Evolutionary conservation across 345 rosid species (phyloP).

Genomic region (Heritiera fomes): DNA sequence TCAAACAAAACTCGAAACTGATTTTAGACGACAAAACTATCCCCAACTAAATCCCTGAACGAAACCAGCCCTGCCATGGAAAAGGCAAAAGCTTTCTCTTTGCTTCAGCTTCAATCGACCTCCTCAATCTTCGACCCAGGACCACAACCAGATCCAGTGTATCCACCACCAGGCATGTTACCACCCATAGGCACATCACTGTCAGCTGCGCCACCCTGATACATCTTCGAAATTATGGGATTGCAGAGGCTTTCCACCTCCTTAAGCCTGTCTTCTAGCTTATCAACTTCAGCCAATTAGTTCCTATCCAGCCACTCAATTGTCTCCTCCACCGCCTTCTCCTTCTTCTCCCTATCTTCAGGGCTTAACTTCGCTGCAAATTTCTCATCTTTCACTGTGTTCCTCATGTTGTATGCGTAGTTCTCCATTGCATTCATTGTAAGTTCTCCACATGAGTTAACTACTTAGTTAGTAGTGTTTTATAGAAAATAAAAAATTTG

Average conservation of each 20-base stretch:
- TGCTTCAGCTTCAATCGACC: conserved; percentile 26
- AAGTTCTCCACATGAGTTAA: too few species aligned
- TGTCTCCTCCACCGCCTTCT: conserved; percentile 21
- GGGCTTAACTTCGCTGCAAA: conserved; percentile 21
- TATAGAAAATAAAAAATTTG: too few species aligned
- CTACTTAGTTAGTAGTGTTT: too few species aligned
- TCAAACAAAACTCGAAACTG: not conserved
- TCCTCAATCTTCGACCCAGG: conserved; percentile 41
- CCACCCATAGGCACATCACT: conserved; percentile 16
- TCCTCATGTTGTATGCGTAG: conserved; percentile 29
- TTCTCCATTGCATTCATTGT: conserved; percentile 29
- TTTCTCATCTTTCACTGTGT: conserved; percentile 28
- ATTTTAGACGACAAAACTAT: not conserved
- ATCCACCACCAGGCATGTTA: conserved; percentile 21
- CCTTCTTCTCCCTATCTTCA: conserved; percentile 21
- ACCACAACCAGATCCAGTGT: conserved; percentile 21
- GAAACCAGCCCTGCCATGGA: not conserved
- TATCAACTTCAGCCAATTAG: conserved; percentile 30
- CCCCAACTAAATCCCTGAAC: not conserved
- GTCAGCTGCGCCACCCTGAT: conserved; percentile 21
- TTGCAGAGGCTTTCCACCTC: conserved; percentile 25
- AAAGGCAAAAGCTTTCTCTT: not conserved
- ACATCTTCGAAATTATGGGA: conserved; percentile 31
- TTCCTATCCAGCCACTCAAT: conserved; percentile 30
- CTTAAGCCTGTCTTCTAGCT: conserved; percentile 30